Evolutionary conservation across 179 eudicot species (phyloP), one percentile per base, ranked within the genome.

Genomic region (Heliamphora ciliata): DNA sequence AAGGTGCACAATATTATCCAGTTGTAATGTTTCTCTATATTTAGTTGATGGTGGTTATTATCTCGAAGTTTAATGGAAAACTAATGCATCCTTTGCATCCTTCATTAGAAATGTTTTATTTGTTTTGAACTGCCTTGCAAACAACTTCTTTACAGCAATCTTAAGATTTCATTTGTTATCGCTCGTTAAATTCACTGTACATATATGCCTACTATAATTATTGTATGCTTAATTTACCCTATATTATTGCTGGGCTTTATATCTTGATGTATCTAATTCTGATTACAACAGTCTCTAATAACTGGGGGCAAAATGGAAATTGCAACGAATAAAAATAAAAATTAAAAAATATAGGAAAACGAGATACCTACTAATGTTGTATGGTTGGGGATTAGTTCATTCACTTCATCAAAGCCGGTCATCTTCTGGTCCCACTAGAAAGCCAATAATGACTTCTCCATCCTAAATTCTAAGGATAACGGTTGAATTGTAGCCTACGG

Each of bases 1-100:
- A 96, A 93, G 97, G 99, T 96, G 83, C 1, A 54, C 47, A 47
- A 44, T 40, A 15, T 58, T 11, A 56, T 56, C 21, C n/a, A 40
- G 47, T 76, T 47, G 44, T 55, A 21, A 6, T 55, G n/a, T 8
- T 76, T 58, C 5, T 76, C 66, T 76, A 58, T 5, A 31, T 76
- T 76, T 44, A 14, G 18, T 46, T 40, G 51, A 1, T 50, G 64
- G 64, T 21, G 17, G 55, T 74, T 66, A 81, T 56, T 70, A 46
- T 24, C 21, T 76, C 66, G 74, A 54, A 54, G n/a, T 15, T 79
- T 2, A 46, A 17, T 55, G 9, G 11, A 13, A 67, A 21, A 52
- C 44, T 79, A 44, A 80, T 69, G 64, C 50, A 63, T 8, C 15
- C 21, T 4, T 77, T 68, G 10, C 1, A 13, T 73, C 68, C 78